Evolutionary conservation across 148 eudicot species (phyloP).

Genomic region (Rhododendron griersonianum): DNA sequence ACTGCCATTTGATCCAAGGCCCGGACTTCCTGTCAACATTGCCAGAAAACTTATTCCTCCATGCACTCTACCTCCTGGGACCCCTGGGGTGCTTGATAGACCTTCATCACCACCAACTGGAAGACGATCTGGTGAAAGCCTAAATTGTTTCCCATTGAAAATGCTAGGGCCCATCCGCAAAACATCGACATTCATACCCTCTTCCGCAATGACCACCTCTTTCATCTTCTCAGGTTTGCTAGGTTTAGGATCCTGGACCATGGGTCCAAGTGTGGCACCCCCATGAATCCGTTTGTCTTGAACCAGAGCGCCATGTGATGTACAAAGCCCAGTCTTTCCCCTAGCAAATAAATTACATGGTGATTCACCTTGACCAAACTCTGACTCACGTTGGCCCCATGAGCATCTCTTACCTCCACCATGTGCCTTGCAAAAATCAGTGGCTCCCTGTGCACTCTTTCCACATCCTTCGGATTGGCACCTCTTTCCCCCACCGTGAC

Average conservation of each 20-base stretch:
- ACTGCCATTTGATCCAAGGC: conserved; percentile 20
- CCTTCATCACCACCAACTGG: conserved; percentile 28
- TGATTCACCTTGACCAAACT: conserved; percentile 46
- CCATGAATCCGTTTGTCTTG: conserved; percentile 93
- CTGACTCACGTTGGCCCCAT: conserved; percentile 77
- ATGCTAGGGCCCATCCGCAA: conserved; percentile 14
- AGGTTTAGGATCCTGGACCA: conserved; percentile 41
- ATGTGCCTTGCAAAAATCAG: conserved; percentile 95
- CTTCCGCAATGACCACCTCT: conserved; percentile 18
- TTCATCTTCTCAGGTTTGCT: conserved; percentile 24
- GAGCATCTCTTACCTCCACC: conserved; percentile 82
- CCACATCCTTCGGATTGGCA: conserved; percentile 74
- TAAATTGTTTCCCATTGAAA: conserved; percentile 19
- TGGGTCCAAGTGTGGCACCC: conserved; percentile 59
- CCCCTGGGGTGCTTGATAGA: conserved; percentile 18
- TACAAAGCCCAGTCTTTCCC: conserved; percentile 67
- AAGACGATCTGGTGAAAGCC: conserved; percentile 15
- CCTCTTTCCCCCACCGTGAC: conserved; percentile 96
- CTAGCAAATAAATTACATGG: conserved; percentile 70
- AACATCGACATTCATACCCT: conserved; percentile 34
- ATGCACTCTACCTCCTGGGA: conserved; percentile 85
- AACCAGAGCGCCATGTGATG: conserved; percentile 69
- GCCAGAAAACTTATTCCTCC: conserved; percentile 89
- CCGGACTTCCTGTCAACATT: conserved; percentile 38
- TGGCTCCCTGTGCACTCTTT: conserved; percentile 97